These are phyloP conservation scores for Potentilla sterilis DNA, from an alignment of 306 rosid genomes.

Conservation along the genomic window DNA sequence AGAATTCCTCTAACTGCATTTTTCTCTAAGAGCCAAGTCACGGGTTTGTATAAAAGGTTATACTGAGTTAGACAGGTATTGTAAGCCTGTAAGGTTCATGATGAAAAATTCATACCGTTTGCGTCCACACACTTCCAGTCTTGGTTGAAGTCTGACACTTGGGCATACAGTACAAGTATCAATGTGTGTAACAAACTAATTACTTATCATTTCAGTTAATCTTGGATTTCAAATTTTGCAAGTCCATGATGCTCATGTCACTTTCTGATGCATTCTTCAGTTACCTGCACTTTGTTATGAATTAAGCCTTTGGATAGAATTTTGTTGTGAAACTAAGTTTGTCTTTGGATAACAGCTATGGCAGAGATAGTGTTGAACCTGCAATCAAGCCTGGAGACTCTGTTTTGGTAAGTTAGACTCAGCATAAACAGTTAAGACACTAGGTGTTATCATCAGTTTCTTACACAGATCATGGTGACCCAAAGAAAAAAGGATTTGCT, in stretches of 20 bases:
- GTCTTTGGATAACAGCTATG: conserved; percentile 59
- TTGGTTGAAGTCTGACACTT: background rate
- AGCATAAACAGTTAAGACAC: background rate
- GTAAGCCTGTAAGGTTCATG: background rate
- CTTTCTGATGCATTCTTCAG: background rate
- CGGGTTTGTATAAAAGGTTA: background rate
- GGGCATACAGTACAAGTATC: background rate
- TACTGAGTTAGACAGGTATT: background rate
- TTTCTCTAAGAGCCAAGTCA: background rate
- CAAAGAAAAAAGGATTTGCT: no score
- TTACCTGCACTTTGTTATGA: background rate
- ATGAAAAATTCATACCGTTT: background rate
- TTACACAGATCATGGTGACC: no score
- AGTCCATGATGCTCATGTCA: background rate
- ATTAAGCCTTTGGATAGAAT: background rate
- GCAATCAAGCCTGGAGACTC: conserved; percentile 86
- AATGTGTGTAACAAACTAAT: background rate
- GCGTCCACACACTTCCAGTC: background rate
- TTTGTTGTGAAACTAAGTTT: conserved; percentile 19
- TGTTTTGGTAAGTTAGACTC: conserved; percentile 53
- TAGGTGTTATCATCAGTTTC: background rate
- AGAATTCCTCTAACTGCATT: background rate
- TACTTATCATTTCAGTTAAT: background rate
- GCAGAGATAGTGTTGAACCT: conserved; percentile 84
- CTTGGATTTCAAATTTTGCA: background rate